Percentiles rank a stretch among this genome's conserved stretches.
Conservation (phyloP, 169 alveolate species). For the Plasmodium reichenowi region DNA sequence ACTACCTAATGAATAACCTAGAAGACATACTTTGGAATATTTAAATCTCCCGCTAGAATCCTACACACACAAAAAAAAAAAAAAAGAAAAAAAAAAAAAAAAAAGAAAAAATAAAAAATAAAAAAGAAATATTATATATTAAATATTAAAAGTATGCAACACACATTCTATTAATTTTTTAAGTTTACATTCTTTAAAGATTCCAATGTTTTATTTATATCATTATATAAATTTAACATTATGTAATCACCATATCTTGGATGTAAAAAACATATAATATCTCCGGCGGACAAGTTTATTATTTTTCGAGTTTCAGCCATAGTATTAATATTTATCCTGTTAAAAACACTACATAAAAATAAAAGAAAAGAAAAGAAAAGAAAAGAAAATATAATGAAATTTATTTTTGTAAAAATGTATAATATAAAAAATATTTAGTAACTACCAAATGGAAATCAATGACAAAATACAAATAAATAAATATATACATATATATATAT, state of each 20-base stretch:
- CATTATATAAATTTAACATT: constrained; percentile 84
- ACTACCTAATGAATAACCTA: constrained; percentile 91
- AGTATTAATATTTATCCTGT: constrained; percentile 63
- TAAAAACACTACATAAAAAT: constrained; percentile 37
- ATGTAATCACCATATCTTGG: constrained; percentile 88
- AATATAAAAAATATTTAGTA: neutral
- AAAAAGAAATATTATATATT: too few relatives aligned
- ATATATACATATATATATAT: neutral
- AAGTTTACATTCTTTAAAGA: constrained; percentile 77
- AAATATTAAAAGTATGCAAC: too few relatives aligned
- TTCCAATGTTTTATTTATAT: constrained; percentile 82
- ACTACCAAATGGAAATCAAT: neutral
- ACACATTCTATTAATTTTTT: constrained; percentile 2
- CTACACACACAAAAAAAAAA: constrained; percentile 30
- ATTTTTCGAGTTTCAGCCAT: constrained; percentile 75
- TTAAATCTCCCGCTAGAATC: constrained; percentile 85
- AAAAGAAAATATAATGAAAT: neutral
- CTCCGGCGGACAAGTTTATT: constrained; percentile 76
- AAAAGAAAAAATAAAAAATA: constrained; percentile 4
- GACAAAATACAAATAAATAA: neutral
- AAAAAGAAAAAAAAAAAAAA: constrained; percentile 9
- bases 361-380: neutral
- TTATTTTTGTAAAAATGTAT: too few relatives aligned
- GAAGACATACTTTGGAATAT: constrained; percentile 84
- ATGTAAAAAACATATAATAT: constrained; percentile 85